phyloP scores from a whole-genome alignment of 805 yeast species.

The Teunomyces funiuensis region DNA sequence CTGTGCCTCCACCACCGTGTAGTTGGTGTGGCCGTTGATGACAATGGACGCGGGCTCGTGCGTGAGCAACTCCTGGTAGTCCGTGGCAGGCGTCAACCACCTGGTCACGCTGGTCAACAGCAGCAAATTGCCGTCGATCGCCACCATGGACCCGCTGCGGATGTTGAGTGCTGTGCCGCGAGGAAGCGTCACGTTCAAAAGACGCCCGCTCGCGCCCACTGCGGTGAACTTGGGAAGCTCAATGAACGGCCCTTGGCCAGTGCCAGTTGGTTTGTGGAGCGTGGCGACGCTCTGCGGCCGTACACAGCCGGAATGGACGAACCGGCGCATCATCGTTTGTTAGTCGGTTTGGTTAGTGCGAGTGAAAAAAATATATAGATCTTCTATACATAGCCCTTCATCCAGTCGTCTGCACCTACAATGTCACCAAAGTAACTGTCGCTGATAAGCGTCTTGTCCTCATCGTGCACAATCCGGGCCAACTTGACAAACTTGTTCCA shows the following conservation, averaged over 20 bases:
- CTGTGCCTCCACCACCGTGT: slow-evolving; percentile 38
- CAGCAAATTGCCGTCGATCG: slow-evolving; percentile 43
- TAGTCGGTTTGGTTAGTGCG: neutral
- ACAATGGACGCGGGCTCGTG: slow-evolving; percentile 29
- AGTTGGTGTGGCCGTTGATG: slow-evolving; percentile 35
- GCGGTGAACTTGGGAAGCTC: slow-evolving; percentile 44
- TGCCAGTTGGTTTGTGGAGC: slow-evolving; percentile 29
- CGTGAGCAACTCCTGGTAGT: slow-evolving; percentile 35
- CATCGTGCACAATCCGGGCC: slow-evolving; percentile 22
- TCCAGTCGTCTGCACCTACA: slow-evolving; percentile 30
- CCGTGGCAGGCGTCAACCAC: slow-evolving; percentile 10
- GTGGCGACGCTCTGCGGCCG: neutral
- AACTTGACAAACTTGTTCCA: slow-evolving; percentile 36
- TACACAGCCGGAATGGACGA: neutral
- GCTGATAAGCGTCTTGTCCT: slow-evolving; percentile 26
- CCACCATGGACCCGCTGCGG: slow-evolving; percentile 40
- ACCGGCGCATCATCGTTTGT: neutral
- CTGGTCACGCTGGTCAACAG: slow-evolving; percentile 19
- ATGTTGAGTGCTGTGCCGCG: slow-evolving; percentile 38
- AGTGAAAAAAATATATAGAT: neutral
- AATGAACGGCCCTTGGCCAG: slow-evolving; percentile 48
- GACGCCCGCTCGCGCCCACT: slow-evolving; percentile 36
- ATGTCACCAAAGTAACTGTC: slow-evolving; percentile 23
- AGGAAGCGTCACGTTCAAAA: slow-evolving; percentile 46
- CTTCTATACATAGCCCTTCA: slow-evolving; percentile 24